Evolutionary conservation across 768 basidiomycete species (phyloP).

Genomic region (Xerocomellus intermedius): DNA sequence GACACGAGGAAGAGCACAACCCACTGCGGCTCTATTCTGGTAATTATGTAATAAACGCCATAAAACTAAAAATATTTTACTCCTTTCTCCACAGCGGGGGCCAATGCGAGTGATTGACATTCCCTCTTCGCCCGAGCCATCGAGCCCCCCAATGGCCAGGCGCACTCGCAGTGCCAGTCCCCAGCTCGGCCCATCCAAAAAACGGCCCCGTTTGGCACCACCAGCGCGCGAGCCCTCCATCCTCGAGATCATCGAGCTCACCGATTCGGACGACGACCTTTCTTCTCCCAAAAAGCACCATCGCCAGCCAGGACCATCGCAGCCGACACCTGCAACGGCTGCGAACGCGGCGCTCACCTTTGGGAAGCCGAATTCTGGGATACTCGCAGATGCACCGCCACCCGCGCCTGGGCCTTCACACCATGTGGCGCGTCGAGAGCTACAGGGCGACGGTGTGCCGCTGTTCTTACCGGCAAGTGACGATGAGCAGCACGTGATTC

Average conservation of each 20-base stretch:
- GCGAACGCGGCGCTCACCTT: neutral
- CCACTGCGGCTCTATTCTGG: neutral
- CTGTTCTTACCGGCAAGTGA: slow-evolving; percentile 42
- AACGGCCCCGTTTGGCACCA: slow-evolving; percentile 4
- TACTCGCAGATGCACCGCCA: slow-evolving; percentile 7
- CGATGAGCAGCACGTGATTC: slow-evolving; percentile 20
- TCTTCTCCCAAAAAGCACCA: neutral
- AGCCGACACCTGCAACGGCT: slow-evolving; percentile 7
- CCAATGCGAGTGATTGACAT: slow-evolving; percentile 28
- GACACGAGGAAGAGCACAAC: neutral
- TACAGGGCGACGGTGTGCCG: slow-evolving; percentile 15
- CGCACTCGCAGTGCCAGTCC: slow-evolving; percentile 19
- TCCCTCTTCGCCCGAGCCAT: slow-evolving; percentile 27
- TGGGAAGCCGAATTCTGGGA: slow-evolving; percentile 10
- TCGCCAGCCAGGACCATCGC: neutral
- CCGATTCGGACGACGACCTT: slow-evolving; percentile 48
- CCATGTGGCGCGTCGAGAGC: slow-evolving; percentile 1
- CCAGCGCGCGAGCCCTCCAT: slow-evolving; percentile 8
- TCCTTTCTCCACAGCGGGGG: neutral
- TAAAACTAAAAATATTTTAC: neutral
- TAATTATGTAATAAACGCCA: slow-evolving; percentile 24
- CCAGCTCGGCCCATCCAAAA: slow-evolving; percentile 21
- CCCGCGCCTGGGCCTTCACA: slow-evolving; percentile 13
- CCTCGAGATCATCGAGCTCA: slow-evolving; percentile 46
- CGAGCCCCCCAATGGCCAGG: slow-evolving; percentile 6